Conservation (phyloP, 1,139 yeast genomes). For the Kodamaea sp. region DNA sequence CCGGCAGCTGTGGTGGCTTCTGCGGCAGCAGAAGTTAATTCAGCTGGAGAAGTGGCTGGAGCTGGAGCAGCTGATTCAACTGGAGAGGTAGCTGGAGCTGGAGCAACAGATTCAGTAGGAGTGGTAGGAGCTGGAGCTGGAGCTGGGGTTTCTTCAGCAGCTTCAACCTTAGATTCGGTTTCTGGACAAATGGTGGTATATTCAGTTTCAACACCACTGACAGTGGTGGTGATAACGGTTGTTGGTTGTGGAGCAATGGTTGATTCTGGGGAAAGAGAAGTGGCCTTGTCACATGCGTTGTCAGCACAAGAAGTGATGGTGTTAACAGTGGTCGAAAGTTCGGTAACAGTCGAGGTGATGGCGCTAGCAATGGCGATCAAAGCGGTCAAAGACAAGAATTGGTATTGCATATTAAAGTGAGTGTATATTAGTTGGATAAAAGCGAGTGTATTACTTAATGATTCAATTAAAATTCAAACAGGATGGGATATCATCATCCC, state of each 20-base stretch:
- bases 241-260: slow-evolving; percentile 11
- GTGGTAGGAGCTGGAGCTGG: slow-evolving; percentile 17
- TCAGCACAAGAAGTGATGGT: slow-evolving; percentile 44
- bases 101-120: slow-evolving; percentile 6
- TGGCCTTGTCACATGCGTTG: slow-evolving; percentile 26
- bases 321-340: slow-evolving; percentile 31
- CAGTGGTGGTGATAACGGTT: slow-evolving; percentile 39
- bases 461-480: neutral
- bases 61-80: slow-evolving; percentile 10
- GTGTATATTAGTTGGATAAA: slow-evolving; percentile 14
- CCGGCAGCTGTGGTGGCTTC: slow-evolving; percentile 13
- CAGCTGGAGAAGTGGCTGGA: slow-evolving; percentile 6
- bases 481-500: neutral
- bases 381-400: slow-evolving; percentile 30
- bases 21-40: slow-evolving; percentile 4
- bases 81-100: slow-evolving; percentile 8
- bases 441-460: slow-evolving; percentile 2
- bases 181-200: slow-evolving; percentile 51
- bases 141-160: slow-evolving; percentile 19
- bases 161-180: slow-evolving; percentile 18
- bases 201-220: slow-evolving; percentile 37
- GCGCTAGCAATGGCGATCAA: slow-evolving; percentile 22
- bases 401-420: slow-evolving; percentile 30
- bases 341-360: slow-evolving; percentile 30
- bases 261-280: slow-evolving; percentile 20